A percentile compares a stretch with the other conserved stretches of the same genome.
Conservation (phyloP, 768 basidiomycete genomes). For the Mycena galopus region DNA sequence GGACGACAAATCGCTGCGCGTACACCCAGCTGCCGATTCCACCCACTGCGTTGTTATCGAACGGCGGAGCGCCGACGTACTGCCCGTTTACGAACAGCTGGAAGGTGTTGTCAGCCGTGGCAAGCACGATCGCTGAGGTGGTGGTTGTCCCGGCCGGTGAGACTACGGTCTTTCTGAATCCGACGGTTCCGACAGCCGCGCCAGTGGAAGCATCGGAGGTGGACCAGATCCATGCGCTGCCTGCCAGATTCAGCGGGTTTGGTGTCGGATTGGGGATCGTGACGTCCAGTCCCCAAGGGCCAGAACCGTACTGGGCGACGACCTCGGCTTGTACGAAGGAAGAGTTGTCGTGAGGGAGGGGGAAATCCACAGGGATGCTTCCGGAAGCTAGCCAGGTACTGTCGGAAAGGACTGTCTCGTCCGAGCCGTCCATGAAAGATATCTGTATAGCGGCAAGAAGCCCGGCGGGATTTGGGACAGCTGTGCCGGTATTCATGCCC, state of each 20-base stretch:
- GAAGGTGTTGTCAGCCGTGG: constrained; percentile 30
- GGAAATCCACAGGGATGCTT: constrained; percentile 21
- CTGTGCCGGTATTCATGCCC: not conserved
- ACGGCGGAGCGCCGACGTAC: constrained; percentile 25
- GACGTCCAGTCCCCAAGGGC: constrained; percentile 22
- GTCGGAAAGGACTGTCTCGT: constrained; percentile 23
- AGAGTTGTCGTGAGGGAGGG: constrained; percentile 23
- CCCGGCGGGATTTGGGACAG: not conserved
- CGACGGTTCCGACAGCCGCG: constrained; percentile 25
- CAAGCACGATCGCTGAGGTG: constrained; percentile 8
- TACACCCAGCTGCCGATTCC: not conserved
- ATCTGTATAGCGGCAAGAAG: constrained; percentile 4
- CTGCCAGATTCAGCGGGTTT: constrained; percentile 1
- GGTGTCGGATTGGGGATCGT: not conserved
- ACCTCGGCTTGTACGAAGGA: constrained; percentile 13
- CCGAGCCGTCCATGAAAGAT: constrained; percentile 17
- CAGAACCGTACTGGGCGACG: constrained; percentile 21
- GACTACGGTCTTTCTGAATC: constrained; percentile 27
- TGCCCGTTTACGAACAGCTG: constrained; percentile 16
- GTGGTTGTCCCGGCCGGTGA: constrained; percentile 8
- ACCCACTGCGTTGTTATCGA: not conserved
- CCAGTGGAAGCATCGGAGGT: not conserved
- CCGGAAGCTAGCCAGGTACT: constrained; percentile 22
- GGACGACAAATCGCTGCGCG: constrained; percentile 23
- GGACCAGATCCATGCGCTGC: constrained; percentile 31